phyloP scores from a whole-genome alignment of 345 rosid species.

The Erodium maritimum region DNA sequence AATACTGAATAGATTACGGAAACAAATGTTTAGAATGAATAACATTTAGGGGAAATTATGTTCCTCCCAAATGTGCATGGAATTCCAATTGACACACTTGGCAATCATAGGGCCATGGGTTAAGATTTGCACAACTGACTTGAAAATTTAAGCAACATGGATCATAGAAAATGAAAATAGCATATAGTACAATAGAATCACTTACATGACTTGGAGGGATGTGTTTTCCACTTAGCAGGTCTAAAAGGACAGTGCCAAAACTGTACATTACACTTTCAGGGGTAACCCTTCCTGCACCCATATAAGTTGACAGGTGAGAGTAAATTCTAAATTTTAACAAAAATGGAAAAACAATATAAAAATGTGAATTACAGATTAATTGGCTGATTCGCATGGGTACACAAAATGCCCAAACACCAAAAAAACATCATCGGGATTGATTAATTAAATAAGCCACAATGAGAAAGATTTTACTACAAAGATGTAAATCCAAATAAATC shows the following conservation, averaged over 20 bases:
- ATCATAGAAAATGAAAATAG: not conserved
- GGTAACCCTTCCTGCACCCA: slow-evolving; percentile 71
- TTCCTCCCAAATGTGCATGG: not conserved
- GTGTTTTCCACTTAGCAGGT: slow-evolving; percentile 92
- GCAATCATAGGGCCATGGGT: slow-evolving; percentile 1
- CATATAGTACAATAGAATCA: slow-evolving; percentile 9
- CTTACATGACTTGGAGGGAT: slow-evolving; percentile 95
- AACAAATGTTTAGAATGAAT: too few species aligned
- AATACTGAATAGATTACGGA: not conserved
- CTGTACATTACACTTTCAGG: slow-evolving; percentile 90
- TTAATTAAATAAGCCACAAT: too few species aligned
- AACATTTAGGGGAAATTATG: not conserved
- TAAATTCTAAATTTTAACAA: not conserved
- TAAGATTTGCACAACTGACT: not conserved
- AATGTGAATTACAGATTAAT: not conserved
- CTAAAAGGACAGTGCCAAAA: slow-evolving; percentile 90
- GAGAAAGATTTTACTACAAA: too few species aligned
- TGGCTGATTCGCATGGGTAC: not conserved
- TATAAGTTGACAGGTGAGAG: not conserved
- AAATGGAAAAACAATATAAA: slow-evolving; percentile 1
- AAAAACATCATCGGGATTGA: too few species aligned
- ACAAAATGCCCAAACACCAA: too few species aligned
- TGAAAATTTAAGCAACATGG: not conserved
- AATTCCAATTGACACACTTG: not conserved
- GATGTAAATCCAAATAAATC: too few species aligned